Evolutionary conservation across 441 rosid species (phyloP), one percentile per base, ranked within the genome.

Genomic region (Sinapis alba): DNA sequence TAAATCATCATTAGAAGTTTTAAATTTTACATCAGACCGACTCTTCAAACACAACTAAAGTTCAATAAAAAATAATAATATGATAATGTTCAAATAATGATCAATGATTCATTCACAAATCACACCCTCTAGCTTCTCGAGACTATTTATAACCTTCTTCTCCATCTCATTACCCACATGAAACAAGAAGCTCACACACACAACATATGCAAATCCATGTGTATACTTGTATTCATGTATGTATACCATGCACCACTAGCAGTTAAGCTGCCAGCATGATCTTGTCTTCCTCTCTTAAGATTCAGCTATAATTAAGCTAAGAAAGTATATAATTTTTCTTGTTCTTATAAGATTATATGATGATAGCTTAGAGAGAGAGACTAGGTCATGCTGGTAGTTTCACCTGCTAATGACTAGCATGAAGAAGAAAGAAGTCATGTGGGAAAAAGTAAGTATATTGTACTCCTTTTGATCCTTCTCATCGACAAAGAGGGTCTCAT

Each of bases 181-280:
- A 75, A 68, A 21, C 71, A 56, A 63, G 66, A 70, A 63, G 60
- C 61, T 45, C 41, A 28, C 54, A 62, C 36, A 68, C 15, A 59
- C 23, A 45, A 1, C 2, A 36, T 8, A 41, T 61, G 19, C 59
- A 69, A 13, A 68, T 18, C 6, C 69, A 59, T 15, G 30, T 21
- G 20, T 38, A 5, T 26, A 41, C 15, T 23, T 20, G 38, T 74
- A 59, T 19, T 2, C 20, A 3, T 43, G 34, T 50, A 15, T 15
- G 54, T 65, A 61, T 58, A 28, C 72, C 78, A 73, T 65, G 78
- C 59, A 78, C 78, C 51, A 73, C 18, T 62, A 78, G 81, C 74
- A 78, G 77, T 66, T 67, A 72, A 72, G 81, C 78, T 77, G 80
- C 80, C 80, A 77, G 80, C 80, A 77, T 77, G 80, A 77, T 77